These are phyloP conservation scores for Spencermartinsiella europaea DNA, from an alignment of 805 yeast species.

Conservation along the genomic window DNA sequence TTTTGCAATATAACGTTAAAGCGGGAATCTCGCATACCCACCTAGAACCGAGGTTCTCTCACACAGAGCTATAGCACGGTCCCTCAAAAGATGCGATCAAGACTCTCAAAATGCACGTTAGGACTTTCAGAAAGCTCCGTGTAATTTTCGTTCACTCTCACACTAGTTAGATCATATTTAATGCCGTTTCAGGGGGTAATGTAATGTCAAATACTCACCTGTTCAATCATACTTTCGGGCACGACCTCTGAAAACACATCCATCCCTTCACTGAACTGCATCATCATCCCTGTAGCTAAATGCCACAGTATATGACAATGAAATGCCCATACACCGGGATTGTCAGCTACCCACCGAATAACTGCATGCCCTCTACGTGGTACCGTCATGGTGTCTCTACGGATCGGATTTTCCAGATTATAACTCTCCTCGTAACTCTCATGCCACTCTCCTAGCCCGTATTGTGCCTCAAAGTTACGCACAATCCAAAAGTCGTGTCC, in stretches of 20 bases:
- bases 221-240: conserved; percentile 22
- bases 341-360: conserved; percentile 69
- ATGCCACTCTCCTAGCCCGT: conserved; percentile 20
- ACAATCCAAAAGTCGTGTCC: conserved; percentile 81
- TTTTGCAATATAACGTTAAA: too few species aligned
- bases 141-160: background rate
- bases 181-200: too few species aligned
- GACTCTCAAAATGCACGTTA: too few species aligned
- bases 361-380: conserved; percentile 39
- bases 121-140: background rate
- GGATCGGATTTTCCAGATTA: conserved; percentile 41
- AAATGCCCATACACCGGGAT: conserved; percentile 93
- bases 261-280: conserved; percentile 30
- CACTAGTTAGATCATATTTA: background rate
- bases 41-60: too few species aligned
- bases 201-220: conserved; percentile 11
- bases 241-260: conserved; percentile 25
- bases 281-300: conserved; percentile 68
- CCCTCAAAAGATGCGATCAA: too few species aligned
- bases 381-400: conserved; percentile 70
- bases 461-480: conserved; percentile 30
- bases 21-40: too few species aligned
- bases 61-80: too few species aligned
- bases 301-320: conserved; percentile 97
- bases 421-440: conserved; percentile 47